Base-by-base conservation (phyloP, 371 early-diverging fungal genomes). In the Mortierella sp. region DNA sequence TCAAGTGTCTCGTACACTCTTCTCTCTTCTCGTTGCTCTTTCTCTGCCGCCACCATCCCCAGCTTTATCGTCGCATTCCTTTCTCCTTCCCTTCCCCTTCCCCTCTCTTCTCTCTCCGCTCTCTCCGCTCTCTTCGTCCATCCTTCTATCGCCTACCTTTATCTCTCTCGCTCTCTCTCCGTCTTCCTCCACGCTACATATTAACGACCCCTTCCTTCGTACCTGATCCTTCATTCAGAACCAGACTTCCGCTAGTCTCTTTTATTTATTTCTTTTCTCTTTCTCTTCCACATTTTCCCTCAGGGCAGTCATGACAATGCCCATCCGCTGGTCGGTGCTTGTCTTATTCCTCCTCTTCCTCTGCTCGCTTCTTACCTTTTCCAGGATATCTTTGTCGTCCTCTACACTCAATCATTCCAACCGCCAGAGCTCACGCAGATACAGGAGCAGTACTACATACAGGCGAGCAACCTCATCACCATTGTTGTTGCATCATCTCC, bases 251-350 rank as follows among this genome's bases (percentile, higher is more conserved):
- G n/a, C n/a, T n/a, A n/a, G n/a, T n/a, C n/a, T 17, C 8, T 11
- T n/a, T 42, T 1, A 8, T 34, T 8, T 34, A 6, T 37, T 21
- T 12, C n/a, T 43, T 17, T 51, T 27, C n/a, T 15, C 46, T 46
- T 31, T 28, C 19, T 30, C 31, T 44, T 46, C 46, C 5, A 44
- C 31, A 9, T 44, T 41, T 31, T 3, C 21, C 30, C 28, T 23
- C 23, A 21, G 8, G 30, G 23, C 7, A 49, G 19, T 14, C 47
- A 49, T 50, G 56, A 60, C 60, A 32, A 72, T 65, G 66, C 67
- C 72, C 30, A 34, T 61, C 49, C 72, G 67, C 19, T 72, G 72
- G 72, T 61, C 72, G 21, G 17, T 61, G 49, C 34, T 61, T 21
- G 57, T 60, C 9, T 41, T 72, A 32, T 21, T 60, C 24, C 48